phyloP scores from a whole-genome alignment of 129 eudicot genomes.

The Oenanthe sinensis region DNA sequence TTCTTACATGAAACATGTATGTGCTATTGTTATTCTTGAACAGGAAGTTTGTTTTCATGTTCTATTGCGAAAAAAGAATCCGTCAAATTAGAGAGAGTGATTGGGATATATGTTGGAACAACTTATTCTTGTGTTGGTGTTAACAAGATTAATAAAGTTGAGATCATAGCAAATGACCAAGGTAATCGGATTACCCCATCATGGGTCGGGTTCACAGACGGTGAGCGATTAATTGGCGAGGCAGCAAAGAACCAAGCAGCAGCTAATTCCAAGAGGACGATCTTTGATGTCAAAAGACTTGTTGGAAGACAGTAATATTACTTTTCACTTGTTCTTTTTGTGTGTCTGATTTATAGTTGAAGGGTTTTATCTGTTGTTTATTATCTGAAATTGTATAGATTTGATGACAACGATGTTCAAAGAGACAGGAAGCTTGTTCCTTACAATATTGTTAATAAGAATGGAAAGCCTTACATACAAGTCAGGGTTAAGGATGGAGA shows the following conservation, averaged over 20 bases:
- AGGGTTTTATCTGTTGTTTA: background rate
- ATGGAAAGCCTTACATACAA: background rate
- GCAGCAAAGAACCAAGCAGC: conserved; percentile 1
- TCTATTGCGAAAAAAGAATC: background rate
- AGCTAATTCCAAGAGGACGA: background rate
- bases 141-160: background rate
- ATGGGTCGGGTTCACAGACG: background rate
- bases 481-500: conserved; percentile 5
- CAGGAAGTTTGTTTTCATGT: background rate
- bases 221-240: conserved; percentile 1
- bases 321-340: background rate
- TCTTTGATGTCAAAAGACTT: conserved; percentile 1
- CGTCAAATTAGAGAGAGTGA: background rate
- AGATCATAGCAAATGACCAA: background rate
- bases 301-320: background rate
- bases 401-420: background rate
- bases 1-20: background rate
- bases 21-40: background rate
- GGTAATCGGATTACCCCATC: conserved; percentile 5
- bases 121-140: conserved; percentile 9
- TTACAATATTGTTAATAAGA: background rate
- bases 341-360: background rate
- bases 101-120: background rate
- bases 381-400: background rate
- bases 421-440: conserved; percentile 8